Percentiles rank a stretch among this genome's conserved stretches.
These are phyloP conservation scores for Pythium myriotylum DNA, from an alignment of 352 stramenopile species.

Conservation along the genomic window DNA sequence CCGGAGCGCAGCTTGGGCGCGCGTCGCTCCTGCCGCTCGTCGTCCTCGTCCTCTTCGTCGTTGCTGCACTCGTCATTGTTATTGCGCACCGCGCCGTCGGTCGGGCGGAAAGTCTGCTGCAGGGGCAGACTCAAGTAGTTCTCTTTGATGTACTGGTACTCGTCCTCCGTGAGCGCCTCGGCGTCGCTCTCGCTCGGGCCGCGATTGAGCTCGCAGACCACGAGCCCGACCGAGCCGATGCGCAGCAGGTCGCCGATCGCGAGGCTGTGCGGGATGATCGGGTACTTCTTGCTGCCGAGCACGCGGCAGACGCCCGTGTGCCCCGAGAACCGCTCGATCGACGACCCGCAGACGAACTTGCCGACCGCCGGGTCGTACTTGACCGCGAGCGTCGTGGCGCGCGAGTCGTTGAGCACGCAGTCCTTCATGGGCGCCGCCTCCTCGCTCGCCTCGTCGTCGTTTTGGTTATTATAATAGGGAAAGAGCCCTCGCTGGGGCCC, in stretches of 20 bases:
- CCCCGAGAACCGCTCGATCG: slow-evolving; percentile 89
- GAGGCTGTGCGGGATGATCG: slow-evolving; percentile 72
- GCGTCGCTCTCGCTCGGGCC: slow-evolving; percentile 64
- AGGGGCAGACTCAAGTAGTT: slow-evolving; percentile 85
- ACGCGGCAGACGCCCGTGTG: slow-evolving; percentile 91
- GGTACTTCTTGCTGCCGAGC: slow-evolving; percentile 87
- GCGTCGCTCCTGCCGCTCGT: slow-evolving; percentile 32
- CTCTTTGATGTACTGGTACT: slow-evolving; percentile 88
- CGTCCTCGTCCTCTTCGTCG: slow-evolving; percentile 39
- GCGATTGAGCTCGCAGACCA: slow-evolving; percentile 90
- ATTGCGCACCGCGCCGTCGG: slow-evolving; percentile 30
- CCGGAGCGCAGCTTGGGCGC: slow-evolving; percentile 35
- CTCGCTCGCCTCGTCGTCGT: not conserved
- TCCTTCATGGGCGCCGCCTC: slow-evolving; percentile 64
- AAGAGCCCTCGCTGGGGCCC: slow-evolving; percentile 66
- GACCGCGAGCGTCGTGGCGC: slow-evolving; percentile 73
- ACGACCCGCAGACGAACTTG: slow-evolving; percentile 85
- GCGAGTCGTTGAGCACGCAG: slow-evolving; percentile 82
- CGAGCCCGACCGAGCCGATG: slow-evolving; percentile 91
- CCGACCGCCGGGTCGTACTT: slow-evolving; percentile 65
- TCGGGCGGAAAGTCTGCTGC: slow-evolving; percentile 83
- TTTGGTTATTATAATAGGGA: slow-evolving; percentile 29
- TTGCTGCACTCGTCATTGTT: slow-evolving; percentile 39
- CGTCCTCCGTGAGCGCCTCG: slow-evolving; percentile 78
- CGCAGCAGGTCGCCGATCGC: slow-evolving; percentile 83